Conservation (phyloP, 768 basidiomycete genomes). For the Russula abietina region DNA sequence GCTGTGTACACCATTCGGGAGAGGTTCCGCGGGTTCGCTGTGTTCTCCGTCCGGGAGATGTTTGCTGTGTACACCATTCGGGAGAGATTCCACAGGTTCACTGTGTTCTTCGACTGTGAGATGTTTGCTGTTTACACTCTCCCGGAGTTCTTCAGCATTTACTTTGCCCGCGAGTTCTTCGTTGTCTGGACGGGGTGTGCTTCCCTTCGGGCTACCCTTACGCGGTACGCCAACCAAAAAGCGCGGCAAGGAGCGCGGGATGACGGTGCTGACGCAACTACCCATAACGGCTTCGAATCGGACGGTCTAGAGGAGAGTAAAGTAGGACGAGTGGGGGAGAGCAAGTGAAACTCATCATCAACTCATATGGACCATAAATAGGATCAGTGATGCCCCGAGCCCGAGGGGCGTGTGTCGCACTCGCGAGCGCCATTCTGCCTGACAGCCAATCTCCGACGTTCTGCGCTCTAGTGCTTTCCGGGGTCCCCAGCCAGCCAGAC, state of each 20-base stretch:
- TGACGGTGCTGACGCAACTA: not conserved
- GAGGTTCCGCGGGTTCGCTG: too few species aligned
- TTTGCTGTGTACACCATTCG: too few species aligned
- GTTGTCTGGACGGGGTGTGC: too few species aligned
- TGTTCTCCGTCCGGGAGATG: too few species aligned
- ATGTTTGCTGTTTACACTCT: not conserved
- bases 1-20: too few species aligned
- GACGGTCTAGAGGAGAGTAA: not conserved
- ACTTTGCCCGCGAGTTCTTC: not conserved
- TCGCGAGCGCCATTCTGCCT: not conserved
- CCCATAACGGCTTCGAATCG: not conserved
- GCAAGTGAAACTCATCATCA: not conserved
- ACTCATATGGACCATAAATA: not conserved
- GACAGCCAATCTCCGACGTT: not conserved
- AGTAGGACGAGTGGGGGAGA: not conserved
- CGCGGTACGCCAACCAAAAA: not conserved
- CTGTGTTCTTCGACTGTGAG: too few species aligned
- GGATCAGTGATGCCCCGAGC: not conserved
- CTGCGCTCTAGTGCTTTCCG: not conserved
- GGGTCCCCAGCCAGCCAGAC: not conserved
- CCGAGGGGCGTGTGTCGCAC: not conserved
- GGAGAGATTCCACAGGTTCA: too few species aligned
- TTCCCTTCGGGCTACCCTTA: not conserved
- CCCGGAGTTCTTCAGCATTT: not conserved
- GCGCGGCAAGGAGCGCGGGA: not conserved